phyloP scores from a whole-genome alignment of 352 stramenopile genomes.

The Phytophthora sansomeana region DNA sequence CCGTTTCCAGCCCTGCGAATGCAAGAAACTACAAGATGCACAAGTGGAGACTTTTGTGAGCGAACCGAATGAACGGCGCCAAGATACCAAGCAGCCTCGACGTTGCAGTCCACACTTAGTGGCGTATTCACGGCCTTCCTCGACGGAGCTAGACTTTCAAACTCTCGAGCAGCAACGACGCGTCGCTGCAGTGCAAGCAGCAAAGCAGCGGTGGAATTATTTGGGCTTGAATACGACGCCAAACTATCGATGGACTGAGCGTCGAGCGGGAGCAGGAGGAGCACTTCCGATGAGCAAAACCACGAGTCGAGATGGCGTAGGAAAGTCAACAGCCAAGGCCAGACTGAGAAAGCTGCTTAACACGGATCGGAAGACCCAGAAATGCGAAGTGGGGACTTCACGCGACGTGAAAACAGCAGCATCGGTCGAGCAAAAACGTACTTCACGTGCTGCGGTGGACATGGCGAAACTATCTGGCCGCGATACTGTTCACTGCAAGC shows the following conservation, averaged over 20 bases:
- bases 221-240: slow-evolving; percentile 29
- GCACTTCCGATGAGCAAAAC: slow-evolving; percentile 32
- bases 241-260: slow-evolving; percentile 40
- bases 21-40: slow-evolving; percentile 20
- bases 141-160: slow-evolving; percentile 31
- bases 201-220: slow-evolving; percentile 28
- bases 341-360: slow-evolving; percentile 19
- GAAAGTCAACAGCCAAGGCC: slow-evolving; percentile 11
- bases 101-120: slow-evolving; percentile 22
- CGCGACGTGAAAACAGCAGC: slow-evolving; percentile 3
- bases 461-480: slow-evolving; percentile 37
- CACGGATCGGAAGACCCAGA: slow-evolving; percentile 19
- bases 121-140: slow-evolving; percentile 10
- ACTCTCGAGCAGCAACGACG: slow-evolving; percentile 39
- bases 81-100: slow-evolving; percentile 33
- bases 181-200: slow-evolving; percentile 29
- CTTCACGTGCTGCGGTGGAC: neutral
- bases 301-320: slow-evolving; percentile 27
- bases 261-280: slow-evolving; percentile 28
- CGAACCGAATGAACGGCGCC: neutral
- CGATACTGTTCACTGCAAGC: slow-evolving; percentile 30
- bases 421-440: neutral
- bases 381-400: slow-evolving; percentile 15
- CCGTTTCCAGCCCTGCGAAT: slow-evolving; percentile 33
- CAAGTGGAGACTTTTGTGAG: neutral